Conservation (phyloP, 805 yeast genomes). For the Spathaspora gorwiae region DNA sequence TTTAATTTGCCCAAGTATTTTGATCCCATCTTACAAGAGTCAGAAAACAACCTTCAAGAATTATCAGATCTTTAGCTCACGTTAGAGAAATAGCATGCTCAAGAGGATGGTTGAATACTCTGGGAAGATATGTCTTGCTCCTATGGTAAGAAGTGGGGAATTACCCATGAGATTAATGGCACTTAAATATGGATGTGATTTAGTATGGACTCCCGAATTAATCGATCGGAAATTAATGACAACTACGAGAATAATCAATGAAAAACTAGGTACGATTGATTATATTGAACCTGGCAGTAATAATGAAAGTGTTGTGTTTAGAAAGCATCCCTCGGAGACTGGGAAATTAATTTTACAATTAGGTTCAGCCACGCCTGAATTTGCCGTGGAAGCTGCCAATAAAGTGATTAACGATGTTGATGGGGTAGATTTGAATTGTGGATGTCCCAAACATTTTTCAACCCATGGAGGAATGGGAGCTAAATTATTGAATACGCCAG, state of each 20-base stretch:
- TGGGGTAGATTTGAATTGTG: conserved; percentile 92
- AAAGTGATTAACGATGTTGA: conserved; percentile 81
- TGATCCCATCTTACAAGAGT: too few species aligned
- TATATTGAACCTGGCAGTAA: conserved; percentile 29
- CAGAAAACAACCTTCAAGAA: too few species aligned
- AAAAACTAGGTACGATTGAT: conserved; percentile 55
- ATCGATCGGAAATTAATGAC: conserved; percentile 78
- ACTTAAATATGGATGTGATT: conserved; percentile 80
- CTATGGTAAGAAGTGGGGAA: conserved; percentile 96
- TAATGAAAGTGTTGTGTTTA: conserved; percentile 52
- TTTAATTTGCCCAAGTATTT: too few species aligned
- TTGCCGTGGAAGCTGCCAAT: conserved; percentile 86
- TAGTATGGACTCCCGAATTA: conserved; percentile 94
- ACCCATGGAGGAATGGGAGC: conserved; percentile 98
- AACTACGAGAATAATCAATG: conserved; percentile 63
- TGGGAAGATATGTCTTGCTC: conserved; percentile 84
- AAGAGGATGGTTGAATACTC: conserved; percentile 56
- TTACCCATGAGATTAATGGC: conserved; percentile 83
- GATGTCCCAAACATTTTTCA: conserved; percentile 95
- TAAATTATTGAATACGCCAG: conserved; percentile 80
- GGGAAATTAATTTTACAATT: conserved; percentile 77
- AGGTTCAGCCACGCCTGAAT: conserved; percentile 78
- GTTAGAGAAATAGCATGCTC: too few species aligned
- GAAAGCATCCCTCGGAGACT: conserved; percentile 57
- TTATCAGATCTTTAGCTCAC: too few species aligned